Conservation (phyloP, 2,329 filamentous ascomycete species). For the Blastomyces silverae region DNA sequence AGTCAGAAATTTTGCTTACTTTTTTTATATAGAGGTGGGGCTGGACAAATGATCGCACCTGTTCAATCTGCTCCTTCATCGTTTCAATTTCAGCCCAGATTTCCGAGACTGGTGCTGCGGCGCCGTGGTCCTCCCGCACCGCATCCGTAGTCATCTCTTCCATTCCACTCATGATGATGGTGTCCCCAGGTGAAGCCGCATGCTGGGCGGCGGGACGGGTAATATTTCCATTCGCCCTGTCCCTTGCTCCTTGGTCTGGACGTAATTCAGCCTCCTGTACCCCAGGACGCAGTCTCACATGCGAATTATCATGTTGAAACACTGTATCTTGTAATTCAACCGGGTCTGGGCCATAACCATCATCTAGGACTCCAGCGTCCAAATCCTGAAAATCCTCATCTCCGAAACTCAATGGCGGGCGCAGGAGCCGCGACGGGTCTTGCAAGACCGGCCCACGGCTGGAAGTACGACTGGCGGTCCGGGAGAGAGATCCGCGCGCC, state of each 20-base stretch:
- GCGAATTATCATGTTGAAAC: background rate
- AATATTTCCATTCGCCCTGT: slow-evolving; percentile 3
- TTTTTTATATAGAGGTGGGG: background rate
- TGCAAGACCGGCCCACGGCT: slow-evolving; percentile 14
- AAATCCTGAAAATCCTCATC: slow-evolving; percentile 40
- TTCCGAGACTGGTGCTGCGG: background rate
- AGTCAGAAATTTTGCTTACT: background rate
- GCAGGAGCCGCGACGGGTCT: slow-evolving; percentile 18
- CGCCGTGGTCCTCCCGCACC: background rate
- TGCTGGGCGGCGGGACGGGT: background rate
- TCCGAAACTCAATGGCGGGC: slow-evolving; percentile 37
- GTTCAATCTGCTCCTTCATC: slow-evolving; percentile 20
- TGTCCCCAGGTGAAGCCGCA: background rate
- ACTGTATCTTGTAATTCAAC: slow-evolving; percentile 23
- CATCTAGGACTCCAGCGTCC: slow-evolving; percentile 40
- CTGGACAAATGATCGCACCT: slow-evolving; percentile 14
- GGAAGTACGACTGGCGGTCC: slow-evolving; percentile 2
- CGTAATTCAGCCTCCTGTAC: background rate
- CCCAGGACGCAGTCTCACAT: background rate
- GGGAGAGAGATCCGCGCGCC: slow-evolving; percentile 12
- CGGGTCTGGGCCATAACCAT: slow-evolving; percentile 27
- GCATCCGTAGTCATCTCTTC: slow-evolving; percentile 1
- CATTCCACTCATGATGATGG: slow-evolving; percentile 4
- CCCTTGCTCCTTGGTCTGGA: background rate
- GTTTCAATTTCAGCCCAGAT: slow-evolving; percentile 16